phyloP scores from a whole-genome alignment of 129 eudicot genomes.

The Flaveria trinervia region DNA sequence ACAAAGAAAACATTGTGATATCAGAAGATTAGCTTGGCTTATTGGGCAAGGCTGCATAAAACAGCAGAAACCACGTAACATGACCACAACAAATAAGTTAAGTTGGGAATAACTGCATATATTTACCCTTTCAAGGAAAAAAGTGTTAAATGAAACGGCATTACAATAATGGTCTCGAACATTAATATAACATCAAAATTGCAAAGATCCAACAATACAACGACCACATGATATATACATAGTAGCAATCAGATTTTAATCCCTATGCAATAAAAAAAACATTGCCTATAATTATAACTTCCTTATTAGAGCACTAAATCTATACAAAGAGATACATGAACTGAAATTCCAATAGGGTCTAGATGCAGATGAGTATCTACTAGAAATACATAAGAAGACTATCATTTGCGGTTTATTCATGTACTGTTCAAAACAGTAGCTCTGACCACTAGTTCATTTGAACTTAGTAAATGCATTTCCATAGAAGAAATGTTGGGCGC shows the following conservation, averaged over 20 bases:
- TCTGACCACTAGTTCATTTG: neutral
- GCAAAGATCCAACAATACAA: slow-evolving; percentile 29
- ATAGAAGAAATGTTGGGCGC: neutral
- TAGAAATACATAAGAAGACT: neutral
- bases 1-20: slow-evolving; percentile 26
- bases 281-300: neutral
- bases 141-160: slow-evolving; percentile 1
- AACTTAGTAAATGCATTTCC: neutral
- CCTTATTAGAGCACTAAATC: slow-evolving; percentile 1
- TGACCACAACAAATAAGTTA: slow-evolving; percentile 13
- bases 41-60: slow-evolving; percentile 12
- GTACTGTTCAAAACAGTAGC: neutral
- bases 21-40: slow-evolving; percentile 15
- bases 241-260: neutral
- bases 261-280: neutral
- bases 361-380: neutral
- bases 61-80: slow-evolving; percentile 13
- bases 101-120: slow-evolving; percentile 2
- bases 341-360: neutral
- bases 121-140: slow-evolving; percentile 19
- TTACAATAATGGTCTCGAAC: slow-evolving; percentile 13
- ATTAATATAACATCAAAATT: neutral
- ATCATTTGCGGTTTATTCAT: neutral
- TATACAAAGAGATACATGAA: neutral
- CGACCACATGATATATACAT: slow-evolving; percentile 1